Evolutionary conservation across 2,329 filamentous ascomycete genomes (phyloP).

Genomic region (Leptographium wingfieldii): DNA sequence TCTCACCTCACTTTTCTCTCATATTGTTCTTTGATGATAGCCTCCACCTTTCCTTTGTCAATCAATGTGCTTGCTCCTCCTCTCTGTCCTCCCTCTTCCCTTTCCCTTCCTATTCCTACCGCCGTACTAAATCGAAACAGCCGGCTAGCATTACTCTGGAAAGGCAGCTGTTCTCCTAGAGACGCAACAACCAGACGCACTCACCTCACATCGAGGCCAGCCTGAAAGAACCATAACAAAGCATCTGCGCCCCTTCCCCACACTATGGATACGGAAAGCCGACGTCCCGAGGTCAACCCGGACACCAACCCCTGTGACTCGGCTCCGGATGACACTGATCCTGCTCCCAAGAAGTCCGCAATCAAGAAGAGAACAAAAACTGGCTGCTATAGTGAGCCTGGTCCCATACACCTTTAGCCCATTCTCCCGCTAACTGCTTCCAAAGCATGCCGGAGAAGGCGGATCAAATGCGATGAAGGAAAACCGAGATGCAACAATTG

Average conservation of each 20-base stretch:
- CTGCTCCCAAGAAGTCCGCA: background rate
- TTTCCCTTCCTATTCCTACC: background rate
- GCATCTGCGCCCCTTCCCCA: background rate
- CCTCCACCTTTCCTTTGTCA: background rate
- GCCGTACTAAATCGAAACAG: background rate
- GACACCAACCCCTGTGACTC: background rate
- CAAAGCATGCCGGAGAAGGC: conserved; percentile 76
- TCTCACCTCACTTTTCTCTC: background rate
- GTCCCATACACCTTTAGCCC: background rate
- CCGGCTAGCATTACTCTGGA: background rate
- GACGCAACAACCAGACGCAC: background rate
- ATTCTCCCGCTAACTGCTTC: conserved; percentile 10
- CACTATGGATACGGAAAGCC: background rate
- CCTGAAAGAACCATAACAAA: background rate
- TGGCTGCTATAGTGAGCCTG: background rate
- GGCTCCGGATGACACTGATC: background rate
- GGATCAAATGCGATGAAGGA: conserved; percentile 95
- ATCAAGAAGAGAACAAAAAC: conserved; percentile 1
- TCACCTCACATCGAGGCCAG: background rate
- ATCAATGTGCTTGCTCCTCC: background rate
- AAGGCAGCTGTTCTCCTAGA: background rate
- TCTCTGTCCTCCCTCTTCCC: background rate
- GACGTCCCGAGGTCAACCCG: background rate
- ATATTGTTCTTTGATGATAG: background rate
- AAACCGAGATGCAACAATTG: conserved; percentile 73